phyloP scores from a whole-genome alignment of 768 basidiomycete species.

The Mycena belliarum region DNA sequence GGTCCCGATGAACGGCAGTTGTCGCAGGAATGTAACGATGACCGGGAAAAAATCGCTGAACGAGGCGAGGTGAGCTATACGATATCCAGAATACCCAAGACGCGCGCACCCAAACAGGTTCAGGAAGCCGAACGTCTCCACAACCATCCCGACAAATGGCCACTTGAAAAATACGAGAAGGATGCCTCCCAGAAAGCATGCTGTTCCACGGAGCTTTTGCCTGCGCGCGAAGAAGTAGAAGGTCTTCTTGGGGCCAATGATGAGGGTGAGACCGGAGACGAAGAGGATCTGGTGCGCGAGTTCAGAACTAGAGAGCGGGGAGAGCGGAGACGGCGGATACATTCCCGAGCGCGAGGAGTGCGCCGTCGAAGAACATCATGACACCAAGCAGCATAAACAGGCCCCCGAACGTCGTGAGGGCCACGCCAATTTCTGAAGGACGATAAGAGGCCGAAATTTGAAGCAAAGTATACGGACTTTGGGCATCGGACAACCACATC shows the following conservation, averaged over 20 bases:
- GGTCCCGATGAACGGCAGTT: conserved; percentile 89
- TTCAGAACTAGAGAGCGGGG: conserved; percentile 2
- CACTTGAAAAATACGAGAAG: conserved; percentile 93
- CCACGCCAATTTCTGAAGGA: conserved; percentile 89
- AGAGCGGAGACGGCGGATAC: conserved; percentile 48
- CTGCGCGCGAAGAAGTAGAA: conserved; percentile 97
- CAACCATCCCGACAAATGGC: conserved; percentile 89
- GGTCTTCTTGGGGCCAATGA: conserved; percentile 96
- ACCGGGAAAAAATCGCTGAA: conserved; percentile 98
- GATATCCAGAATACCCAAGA: conserved; percentile 1
- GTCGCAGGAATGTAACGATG: conserved; percentile 93
- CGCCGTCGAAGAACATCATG: conserved; percentile 95
- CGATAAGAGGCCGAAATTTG: background rate
- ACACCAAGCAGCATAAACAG: conserved; percentile 97
- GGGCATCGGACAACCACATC: conserved; percentile 71
- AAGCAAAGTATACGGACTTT: conserved; percentile 44
- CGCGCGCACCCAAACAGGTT: conserved; percentile 87
- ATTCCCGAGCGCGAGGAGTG: conserved; percentile 94
- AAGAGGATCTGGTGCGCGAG: conserved; percentile 78
- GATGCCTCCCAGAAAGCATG: conserved; percentile 88
- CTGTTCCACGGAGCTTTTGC: conserved; percentile 89
- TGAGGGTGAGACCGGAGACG: conserved; percentile 89
- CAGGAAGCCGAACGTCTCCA: conserved; percentile 96
- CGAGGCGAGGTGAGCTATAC: background rate
- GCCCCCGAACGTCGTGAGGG: conserved; percentile 91